Evolutionary conservation across 2,329 filamentous ascomycete species (phyloP).

Genomic region (Fusarium sulawesiense): DNA sequence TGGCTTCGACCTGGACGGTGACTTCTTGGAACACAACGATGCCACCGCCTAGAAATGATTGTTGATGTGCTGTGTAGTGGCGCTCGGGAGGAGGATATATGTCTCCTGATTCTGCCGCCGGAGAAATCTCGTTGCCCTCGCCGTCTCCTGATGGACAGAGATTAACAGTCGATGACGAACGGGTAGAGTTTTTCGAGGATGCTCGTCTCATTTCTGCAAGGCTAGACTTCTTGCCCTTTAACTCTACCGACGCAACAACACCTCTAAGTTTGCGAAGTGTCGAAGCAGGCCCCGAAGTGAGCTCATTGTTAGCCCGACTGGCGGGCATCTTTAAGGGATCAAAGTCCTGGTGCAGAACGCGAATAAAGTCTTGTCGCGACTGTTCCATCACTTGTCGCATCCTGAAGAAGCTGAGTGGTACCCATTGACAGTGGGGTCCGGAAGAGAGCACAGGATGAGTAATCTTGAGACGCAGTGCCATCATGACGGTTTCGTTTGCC

Average conservation of each 20-base stretch:
- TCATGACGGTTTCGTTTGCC: constrained; percentile 54
- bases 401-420: constrained; percentile 73
- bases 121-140: not conserved
- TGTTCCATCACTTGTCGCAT: constrained; percentile 71
- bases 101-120: not conserved
- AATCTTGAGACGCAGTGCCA: constrained; percentile 69
- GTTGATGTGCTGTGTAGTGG: not conserved
- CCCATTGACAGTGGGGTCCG: constrained; percentile 66
- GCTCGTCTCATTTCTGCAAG: not conserved
- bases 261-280: constrained; percentile 4
- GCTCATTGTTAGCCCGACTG: constrained; percentile 13
- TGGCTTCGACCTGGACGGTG: constrained; percentile 10
- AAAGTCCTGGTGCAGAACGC: constrained; percentile 70
- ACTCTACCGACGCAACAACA: not conserved
- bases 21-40: constrained; percentile 28
- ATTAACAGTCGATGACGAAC: constrained; percentile 19
- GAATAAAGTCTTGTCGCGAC: constrained; percentile 69
- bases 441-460: constrained; percentile 67
- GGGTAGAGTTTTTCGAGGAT: not conserved
- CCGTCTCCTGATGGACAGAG: not conserved
- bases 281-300: constrained; percentile 15
- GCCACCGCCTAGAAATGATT: constrained; percentile 9
- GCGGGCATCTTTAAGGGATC: constrained; percentile 47
- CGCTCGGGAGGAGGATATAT: not conserved
- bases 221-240: not conserved